These are phyloP conservation scores for Rhizopus arrhizus DNA, from an alignment of 371 early-diverging fungal species.

Conservation along the genomic window DNA sequence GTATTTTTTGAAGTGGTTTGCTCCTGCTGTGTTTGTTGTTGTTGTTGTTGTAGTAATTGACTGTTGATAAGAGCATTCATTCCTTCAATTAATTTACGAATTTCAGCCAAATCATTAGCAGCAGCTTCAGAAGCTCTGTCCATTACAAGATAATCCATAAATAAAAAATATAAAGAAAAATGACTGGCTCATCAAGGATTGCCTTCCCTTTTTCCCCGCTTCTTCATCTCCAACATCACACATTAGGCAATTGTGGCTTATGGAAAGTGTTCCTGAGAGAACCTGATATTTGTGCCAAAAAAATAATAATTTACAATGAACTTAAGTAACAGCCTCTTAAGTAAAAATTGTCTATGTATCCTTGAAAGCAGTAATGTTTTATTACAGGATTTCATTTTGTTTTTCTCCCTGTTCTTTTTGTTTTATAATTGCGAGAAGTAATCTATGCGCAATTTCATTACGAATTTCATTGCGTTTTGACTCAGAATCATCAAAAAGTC, in stretches of 20 bases:
- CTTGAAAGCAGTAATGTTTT: not conserved
- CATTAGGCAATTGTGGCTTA: too few relatives aligned
- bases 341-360: not conserved
- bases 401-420: not conserved
- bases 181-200: not conserved
- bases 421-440: not conserved
- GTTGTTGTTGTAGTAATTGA: constrained; percentile 39
- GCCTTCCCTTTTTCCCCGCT: not conserved
- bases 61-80: constrained; percentile 51
- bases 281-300: too few relatives aligned
- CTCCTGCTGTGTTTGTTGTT: constrained; percentile 21
- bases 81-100: constrained; percentile 53
- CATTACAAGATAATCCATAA: constrained; percentile 26
- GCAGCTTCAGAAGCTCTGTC: constrained; percentile 53
- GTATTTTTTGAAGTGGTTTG: not conserved
- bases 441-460: not conserved
- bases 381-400: not conserved
- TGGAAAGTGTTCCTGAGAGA: too few relatives aligned
- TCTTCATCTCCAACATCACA: too few relatives aligned
- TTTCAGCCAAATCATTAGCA: constrained; percentile 54
- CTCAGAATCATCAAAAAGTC: not conserved
- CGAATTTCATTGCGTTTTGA: not conserved
- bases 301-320: too few relatives aligned
- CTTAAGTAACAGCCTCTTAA: too few relatives aligned
- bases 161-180: not conserved